A percentile compares a stretch with the other conserved stretches of the same genome.
These are phyloP conservation scores for Botrytis medusae DNA, from an alignment of 2,329 filamentous ascomycete species.

Conservation along the genomic window DNA sequence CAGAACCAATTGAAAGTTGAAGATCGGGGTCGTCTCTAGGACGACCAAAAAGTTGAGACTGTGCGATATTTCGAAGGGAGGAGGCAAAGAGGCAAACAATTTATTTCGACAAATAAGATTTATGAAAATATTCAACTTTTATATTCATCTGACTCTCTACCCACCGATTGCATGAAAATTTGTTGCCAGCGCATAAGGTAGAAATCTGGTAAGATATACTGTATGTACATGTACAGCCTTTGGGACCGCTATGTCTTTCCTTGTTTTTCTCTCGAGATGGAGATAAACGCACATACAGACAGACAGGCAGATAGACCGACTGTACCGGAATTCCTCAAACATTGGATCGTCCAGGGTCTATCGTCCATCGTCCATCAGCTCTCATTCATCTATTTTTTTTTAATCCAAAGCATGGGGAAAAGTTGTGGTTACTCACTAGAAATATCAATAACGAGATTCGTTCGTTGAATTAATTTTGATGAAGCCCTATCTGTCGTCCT, in stretches of 20 bases:
- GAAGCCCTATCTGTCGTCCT: not conserved
- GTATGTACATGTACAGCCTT: conserved; percentile 1
- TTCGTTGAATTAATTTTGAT: not conserved
- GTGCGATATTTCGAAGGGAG: not conserved
- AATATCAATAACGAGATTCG: not conserved
- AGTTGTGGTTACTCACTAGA: not conserved
- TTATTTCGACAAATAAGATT: conserved; percentile 12
- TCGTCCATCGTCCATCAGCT: not conserved
- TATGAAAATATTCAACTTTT: conserved; percentile 8
- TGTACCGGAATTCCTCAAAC: not conserved
- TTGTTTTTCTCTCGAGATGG: not conserved
- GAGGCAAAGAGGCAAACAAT: not conserved
- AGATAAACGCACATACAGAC: not conserved
- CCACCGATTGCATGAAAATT: conserved; percentile 13
- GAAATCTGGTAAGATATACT: not conserved
- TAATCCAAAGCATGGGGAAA: not conserved
- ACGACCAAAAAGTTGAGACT: conserved; percentile 9
- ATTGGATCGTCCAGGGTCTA: not conserved
- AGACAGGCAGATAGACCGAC: not conserved
- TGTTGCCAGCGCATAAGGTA: conserved; percentile 20
- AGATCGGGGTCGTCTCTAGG: not conserved
- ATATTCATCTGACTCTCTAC: conserved; percentile 6
- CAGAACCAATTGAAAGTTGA: conserved; percentile 4
- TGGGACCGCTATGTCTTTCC: conserved; percentile 5
- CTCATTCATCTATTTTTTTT: not conserved